Evolutionary conservation across 345 rosid species (phyloP).

Genomic region (Lepidium sativum): DNA sequence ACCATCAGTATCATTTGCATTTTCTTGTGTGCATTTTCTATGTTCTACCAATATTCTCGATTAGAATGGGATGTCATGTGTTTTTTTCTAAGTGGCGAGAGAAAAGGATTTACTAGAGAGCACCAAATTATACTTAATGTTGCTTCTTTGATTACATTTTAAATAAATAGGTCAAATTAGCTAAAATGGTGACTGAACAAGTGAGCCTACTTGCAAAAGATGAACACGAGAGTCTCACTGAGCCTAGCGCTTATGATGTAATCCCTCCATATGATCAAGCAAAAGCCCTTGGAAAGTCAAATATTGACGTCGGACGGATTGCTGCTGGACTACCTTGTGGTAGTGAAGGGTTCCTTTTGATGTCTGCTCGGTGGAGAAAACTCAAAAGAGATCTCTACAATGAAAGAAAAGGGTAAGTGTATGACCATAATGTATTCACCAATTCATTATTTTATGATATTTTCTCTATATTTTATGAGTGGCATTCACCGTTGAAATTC

Average conservation of each 20-base stretch:
- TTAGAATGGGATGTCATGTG: not conserved
- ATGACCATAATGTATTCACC: slow-evolving; percentile 4
- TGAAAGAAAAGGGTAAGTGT: slow-evolving; percentile 86
- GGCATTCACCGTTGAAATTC: slow-evolving; percentile 23
- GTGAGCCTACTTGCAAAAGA: slow-evolving; percentile 82
- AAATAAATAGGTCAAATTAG: slow-evolving; percentile 53
- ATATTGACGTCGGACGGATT: slow-evolving; percentile 91
- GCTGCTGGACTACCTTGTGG: slow-evolving; percentile 99
- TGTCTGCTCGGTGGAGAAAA: slow-evolving; percentile 99
- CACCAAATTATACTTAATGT: not conserved
- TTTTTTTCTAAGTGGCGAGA: not conserved
- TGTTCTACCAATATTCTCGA: not conserved
- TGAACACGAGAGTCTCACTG: slow-evolving; percentile 75
- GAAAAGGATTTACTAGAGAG: not conserved
- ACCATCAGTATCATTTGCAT: slow-evolving; percentile 1
- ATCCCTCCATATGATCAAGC: slow-evolving; percentile 97
- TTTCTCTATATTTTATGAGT: not conserved
- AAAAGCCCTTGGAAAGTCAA: slow-evolving; percentile 95
- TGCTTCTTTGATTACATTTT: slow-evolving; percentile 10
- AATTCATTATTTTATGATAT: not conserved
- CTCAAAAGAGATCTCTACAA: slow-evolving; percentile 95
- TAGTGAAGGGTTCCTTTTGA: slow-evolving; percentile 94
- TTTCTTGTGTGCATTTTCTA: not conserved
- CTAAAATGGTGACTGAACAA: slow-evolving; percentile 92
- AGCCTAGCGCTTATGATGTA: slow-evolving; percentile 55